A percentile compares a stretch with the other conserved stretches of the same genome.
Evolutionary conservation across 1,284 basidiomycete genomes (phyloP).

Genomic region (Irpex rosettiformis): DNA sequence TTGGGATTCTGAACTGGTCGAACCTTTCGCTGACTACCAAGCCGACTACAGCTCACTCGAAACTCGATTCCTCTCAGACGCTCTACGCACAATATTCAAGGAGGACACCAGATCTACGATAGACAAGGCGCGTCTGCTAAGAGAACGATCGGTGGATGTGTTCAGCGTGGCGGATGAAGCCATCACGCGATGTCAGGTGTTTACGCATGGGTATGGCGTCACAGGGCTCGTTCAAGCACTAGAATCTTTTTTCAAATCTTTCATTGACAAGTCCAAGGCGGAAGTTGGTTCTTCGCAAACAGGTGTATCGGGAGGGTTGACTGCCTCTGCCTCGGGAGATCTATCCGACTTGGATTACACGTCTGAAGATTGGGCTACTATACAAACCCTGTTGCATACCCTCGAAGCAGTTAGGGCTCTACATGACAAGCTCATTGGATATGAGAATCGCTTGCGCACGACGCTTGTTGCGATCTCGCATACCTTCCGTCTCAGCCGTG

Average conservation of each 20-base stretch:
- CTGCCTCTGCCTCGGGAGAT: slow-evolving; percentile 45
- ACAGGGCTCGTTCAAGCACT: slow-evolving; percentile 70
- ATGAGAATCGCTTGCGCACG: slow-evolving; percentile 66
- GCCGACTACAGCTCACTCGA: slow-evolving; percentile 79
- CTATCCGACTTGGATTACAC: slow-evolving; percentile 83
- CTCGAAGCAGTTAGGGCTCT: slow-evolving; percentile 74
- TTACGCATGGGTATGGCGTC: slow-evolving; percentile 87
- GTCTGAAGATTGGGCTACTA: slow-evolving; percentile 80
- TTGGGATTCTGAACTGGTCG: slow-evolving; percentile 88
- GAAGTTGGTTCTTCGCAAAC: slow-evolving; percentile 41
- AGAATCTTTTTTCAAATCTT: slow-evolving; percentile 65
- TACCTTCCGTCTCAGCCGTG: slow-evolving; percentile 51
- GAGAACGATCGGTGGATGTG: slow-evolving; percentile 69
- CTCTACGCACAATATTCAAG: slow-evolving; percentile 43
- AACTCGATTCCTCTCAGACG: slow-evolving; percentile 58
- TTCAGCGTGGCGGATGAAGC: slow-evolving; percentile 81
- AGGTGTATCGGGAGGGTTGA: slow-evolving; percentile 22
- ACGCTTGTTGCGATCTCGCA: slow-evolving; percentile 57
- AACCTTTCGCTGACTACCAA: slow-evolving; percentile 90
- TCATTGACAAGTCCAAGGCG: slow-evolving; percentile 62
- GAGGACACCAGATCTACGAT: slow-evolving; percentile 31
- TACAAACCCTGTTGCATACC: slow-evolving; percentile 81
- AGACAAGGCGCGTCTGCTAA: slow-evolving; percentile 63
- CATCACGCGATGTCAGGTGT: slow-evolving; percentile 65
- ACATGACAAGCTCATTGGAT: slow-evolving; percentile 59